Conservation (phyloP, 1,284 basidiomycete genomes). For the Laetiporus sulphureus region DNA sequence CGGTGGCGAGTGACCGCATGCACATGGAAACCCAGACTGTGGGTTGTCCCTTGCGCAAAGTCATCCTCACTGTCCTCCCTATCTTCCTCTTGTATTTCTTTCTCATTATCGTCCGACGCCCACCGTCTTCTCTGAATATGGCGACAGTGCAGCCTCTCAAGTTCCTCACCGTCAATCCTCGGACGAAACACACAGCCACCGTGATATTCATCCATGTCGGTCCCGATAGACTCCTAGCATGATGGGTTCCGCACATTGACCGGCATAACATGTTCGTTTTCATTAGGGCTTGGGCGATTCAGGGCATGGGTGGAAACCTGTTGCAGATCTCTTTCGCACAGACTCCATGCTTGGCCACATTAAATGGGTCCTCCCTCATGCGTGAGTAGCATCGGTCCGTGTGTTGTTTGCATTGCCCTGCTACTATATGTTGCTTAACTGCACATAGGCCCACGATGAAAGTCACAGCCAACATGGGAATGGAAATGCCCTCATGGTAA, state of each 20-base stretch:
- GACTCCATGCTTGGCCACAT: constrained; percentile 58
- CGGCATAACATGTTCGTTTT: not conserved
- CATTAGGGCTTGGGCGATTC: constrained; percentile 68
- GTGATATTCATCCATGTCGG: constrained; percentile 86
- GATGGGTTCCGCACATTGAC: too few relatives aligned
- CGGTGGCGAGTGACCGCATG: too few relatives aligned
- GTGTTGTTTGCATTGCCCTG: constrained; percentile 1
- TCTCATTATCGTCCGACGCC: not conserved
- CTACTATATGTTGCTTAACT: constrained; percentile 5
- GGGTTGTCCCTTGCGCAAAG: too few relatives aligned
- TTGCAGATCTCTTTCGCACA: constrained; percentile 56
- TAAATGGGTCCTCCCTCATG: constrained; percentile 81
- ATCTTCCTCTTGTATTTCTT: not conserved
- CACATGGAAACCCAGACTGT: too few relatives aligned
- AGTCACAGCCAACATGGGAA: constrained; percentile 65
- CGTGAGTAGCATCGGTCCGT: constrained; percentile 37
- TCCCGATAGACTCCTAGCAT: too few relatives aligned
- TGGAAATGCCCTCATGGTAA: constrained; percentile 69
- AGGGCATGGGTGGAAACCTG: constrained; percentile 72
- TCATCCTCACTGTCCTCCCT: not conserved
- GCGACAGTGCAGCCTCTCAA: constrained; percentile 34
- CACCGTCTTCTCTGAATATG: constrained; percentile 16
- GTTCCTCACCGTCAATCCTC: constrained; percentile 46
- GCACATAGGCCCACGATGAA: constrained; percentile 44
- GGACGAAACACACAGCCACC: constrained; percentile 72